Evolutionary conservation across 441 rosid species (phyloP).

Genomic region (Populus hybrid): DNA sequence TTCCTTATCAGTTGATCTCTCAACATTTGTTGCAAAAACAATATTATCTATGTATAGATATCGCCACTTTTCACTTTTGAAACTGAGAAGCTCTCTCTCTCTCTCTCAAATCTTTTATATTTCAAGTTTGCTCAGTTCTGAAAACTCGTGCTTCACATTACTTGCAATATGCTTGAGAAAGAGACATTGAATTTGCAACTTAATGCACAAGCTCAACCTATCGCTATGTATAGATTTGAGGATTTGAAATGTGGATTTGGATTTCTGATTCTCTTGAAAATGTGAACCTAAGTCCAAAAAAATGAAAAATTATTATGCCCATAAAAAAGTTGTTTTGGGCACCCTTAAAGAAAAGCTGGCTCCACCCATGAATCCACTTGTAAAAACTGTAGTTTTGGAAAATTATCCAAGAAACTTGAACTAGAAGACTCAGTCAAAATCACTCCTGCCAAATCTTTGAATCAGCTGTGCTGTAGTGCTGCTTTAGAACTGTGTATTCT

Average conservation of each 20-base stretch:
- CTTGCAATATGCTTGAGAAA: neutral
- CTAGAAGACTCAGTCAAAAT: neutral
- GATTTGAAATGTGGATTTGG: neutral
- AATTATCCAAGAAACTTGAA: neutral
- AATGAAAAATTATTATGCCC: too few species aligned
- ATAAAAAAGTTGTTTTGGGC: too few species aligned
- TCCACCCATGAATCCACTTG: neutral
- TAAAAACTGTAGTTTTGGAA: neutral
- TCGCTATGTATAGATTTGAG: neutral
- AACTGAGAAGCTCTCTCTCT: too few species aligned
- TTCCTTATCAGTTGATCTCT: neutral
- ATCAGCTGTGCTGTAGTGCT: neutral
- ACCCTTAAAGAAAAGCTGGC: neutral
- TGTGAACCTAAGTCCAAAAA: neutral
- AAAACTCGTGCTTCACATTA: neutral
- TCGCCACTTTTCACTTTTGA: too few species aligned
- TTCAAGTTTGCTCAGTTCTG: neutral
- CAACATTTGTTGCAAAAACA: neutral
- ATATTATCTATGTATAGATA: too few species aligned
- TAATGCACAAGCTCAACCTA: neutral
- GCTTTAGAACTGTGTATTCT: neutral
- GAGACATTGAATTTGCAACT: neutral
- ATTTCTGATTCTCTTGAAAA: neutral
- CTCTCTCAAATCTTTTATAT: too few species aligned
- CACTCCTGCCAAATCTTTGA: neutral